Percentiles rank a stretch among this genome's conserved stretches.
Evolutionary conservation across 2,329 filamentous ascomycete species (phyloP).

Genomic region (Fusarium irregulare): DNA sequence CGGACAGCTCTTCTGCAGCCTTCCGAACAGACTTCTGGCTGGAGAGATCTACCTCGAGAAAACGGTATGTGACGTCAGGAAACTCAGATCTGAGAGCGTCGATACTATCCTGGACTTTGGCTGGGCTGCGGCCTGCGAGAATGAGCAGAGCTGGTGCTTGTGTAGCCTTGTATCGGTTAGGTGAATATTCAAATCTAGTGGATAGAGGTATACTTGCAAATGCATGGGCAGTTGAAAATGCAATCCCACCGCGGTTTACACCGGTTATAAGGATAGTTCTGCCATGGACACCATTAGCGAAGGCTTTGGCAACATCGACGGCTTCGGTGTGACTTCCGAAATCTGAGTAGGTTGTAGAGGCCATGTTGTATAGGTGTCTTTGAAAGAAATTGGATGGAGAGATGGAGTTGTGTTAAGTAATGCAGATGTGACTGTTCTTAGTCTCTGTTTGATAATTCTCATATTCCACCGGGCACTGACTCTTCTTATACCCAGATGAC

Average conservation of each 20-base stretch:
- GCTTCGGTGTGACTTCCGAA: neutral
- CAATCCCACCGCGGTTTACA: slow-evolving; percentile 1
- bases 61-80: neutral
- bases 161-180: neutral
- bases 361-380: neutral
- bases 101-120: neutral
- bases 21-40: neutral
- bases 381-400: too few species aligned
- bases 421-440: neutral
- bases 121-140: neutral
- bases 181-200: accelerated
- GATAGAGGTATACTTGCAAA: neutral
- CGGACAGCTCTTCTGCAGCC: neutral
- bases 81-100: neutral
- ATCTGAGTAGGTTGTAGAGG: slow-evolving; percentile 7
- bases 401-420: neutral
- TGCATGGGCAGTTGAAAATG: slow-evolving; percentile 3
- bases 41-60: slow-evolving; percentile 2
- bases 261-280: slow-evolving; percentile 2
- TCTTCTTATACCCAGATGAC: neutral
- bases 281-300: neutral
- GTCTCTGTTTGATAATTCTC: neutral
- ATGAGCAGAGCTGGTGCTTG: neutral
- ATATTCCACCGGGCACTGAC: accelerated
- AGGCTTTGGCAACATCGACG: neutral